These are phyloP conservation scores for Mrakia frigida DNA, from an alignment of 768 basidiomycete genomes.

Conservation along the genomic window DNA sequence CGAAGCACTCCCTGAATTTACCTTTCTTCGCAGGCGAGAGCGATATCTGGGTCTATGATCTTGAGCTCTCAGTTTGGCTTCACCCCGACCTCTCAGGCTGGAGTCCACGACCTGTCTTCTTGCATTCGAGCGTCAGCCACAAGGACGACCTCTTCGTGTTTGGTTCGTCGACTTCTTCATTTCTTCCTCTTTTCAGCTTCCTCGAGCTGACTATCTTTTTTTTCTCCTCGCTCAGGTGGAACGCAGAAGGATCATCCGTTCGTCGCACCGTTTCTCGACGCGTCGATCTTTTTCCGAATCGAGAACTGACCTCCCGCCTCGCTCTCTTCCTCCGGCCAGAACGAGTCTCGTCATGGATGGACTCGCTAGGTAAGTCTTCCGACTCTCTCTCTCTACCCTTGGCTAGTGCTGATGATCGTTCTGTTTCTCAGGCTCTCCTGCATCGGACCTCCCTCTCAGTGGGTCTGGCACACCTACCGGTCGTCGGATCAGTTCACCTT, in stretches of 20 bases:
- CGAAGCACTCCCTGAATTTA: not conserved
- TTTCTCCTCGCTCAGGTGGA: conserved; percentile 4
- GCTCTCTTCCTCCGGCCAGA: not conserved
- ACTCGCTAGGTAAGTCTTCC: not conserved
- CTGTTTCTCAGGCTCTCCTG: conserved; percentile 4
- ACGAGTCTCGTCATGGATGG: not conserved
- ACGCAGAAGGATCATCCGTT: conserved; percentile 13
- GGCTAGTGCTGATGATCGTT: not conserved
- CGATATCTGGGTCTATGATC: conserved; percentile 11
- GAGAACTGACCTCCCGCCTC: not conserved
- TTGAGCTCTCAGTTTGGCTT: not conserved
- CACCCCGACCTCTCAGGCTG: conserved; percentile 2
- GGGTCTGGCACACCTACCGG: conserved; percentile 11
- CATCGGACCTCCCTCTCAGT: conserved; percentile 5
- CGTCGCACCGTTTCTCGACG: not conserved
- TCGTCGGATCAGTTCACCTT: conserved; percentile 10
- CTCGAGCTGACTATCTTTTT: not conserved
- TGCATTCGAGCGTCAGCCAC: not conserved
- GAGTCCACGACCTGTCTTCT: conserved; percentile 4
- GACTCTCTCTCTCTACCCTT: not conserved
- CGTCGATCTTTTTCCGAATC: not conserved
- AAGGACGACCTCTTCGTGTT: conserved; percentile 7
- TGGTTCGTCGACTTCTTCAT: not conserved
- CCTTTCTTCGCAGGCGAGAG: not conserved
- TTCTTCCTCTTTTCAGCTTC: not conserved